Conservation (phyloP, 441 rosid genomes). For the Breynia disticha region DNA sequence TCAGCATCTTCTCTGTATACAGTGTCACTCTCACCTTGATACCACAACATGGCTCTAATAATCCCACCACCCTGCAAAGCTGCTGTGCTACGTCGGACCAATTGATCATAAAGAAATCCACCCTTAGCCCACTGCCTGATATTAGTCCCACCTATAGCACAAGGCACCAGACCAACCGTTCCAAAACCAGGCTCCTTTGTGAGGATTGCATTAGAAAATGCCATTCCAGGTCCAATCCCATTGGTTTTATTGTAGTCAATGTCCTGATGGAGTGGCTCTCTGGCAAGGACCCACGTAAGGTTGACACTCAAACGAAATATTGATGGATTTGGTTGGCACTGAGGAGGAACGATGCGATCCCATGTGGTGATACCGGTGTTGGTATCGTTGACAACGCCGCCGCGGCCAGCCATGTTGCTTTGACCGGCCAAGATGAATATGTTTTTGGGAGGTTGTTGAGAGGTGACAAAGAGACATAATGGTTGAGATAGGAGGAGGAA, state of each 20-base stretch:
- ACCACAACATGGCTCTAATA: slow-evolving; percentile 63
- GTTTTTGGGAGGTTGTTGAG: slow-evolving; percentile 25
- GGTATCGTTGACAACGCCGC: slow-evolving; percentile 51
- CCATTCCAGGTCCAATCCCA: slow-evolving; percentile 85
- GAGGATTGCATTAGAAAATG: slow-evolving; percentile 59
- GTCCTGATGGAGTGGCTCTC: slow-evolving; percentile 73
- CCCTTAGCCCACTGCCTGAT: slow-evolving; percentile 71
- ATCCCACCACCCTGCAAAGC: slow-evolving; percentile 38
- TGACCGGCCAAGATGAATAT: slow-evolving; percentile 71
- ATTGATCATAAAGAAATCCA: slow-evolving; percentile 38
- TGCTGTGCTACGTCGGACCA: slow-evolving; percentile 35
- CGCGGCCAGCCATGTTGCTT: slow-evolving; percentile 98
- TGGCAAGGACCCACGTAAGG: slow-evolving; percentile 54
- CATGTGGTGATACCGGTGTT: slow-evolving; percentile 31
- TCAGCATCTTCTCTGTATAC: slow-evolving; percentile 36
- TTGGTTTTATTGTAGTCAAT: slow-evolving; percentile 49
- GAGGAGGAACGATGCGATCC: slow-evolving; percentile 65
- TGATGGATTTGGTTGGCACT: slow-evolving; percentile 56
- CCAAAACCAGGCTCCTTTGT: slow-evolving; percentile 33
- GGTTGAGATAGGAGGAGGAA: slow-evolving; percentile 17
- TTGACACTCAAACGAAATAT: slow-evolving; percentile 43
- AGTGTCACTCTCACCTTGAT: slow-evolving; percentile 80
- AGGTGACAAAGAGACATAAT: background rate
- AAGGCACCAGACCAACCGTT: slow-evolving; percentile 60
- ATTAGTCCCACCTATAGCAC: slow-evolving; percentile 72